Percentiles rank a stretch among this genome's conserved stretches.
These are phyloP conservation scores for Dipteronia dyeriana DNA, from an alignment of 345 rosid genomes.

Conservation along the genomic window DNA sequence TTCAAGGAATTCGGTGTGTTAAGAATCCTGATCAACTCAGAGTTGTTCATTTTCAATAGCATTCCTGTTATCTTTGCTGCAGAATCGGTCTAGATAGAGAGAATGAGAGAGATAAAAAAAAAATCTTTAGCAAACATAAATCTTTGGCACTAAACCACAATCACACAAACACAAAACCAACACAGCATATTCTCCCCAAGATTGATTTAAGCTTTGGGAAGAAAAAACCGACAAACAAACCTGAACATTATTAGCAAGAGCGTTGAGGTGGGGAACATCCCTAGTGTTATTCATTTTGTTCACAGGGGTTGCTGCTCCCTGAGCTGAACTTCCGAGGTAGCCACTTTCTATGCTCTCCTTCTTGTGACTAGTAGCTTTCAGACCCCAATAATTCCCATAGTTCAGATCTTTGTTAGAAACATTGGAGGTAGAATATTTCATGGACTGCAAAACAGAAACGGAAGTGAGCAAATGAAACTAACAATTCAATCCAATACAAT, in stretches of 20 bases:
- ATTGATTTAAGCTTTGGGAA: background rate
- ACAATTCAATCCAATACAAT: background rate
- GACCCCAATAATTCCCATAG: background rate
- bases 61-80: constrained; percentile 19
- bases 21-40: constrained; percentile 20
- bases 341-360: constrained; percentile 4
- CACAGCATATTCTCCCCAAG: background rate
- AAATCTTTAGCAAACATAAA: background rate
- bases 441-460: constrained; percentile 16
- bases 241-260: constrained; percentile 21
- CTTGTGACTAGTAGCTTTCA: constrained; percentile 8
- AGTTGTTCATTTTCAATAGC: constrained; percentile 24
- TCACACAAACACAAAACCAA: background rate
- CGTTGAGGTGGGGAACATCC: constrained; percentile 9
- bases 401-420: constrained; percentile 12
- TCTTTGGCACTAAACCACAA: background rate
- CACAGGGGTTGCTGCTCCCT: constrained; percentile 1
- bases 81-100: constrained; percentile 26
- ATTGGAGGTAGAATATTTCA: constrained; percentile 7
- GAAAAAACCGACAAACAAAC: constrained; percentile 11
- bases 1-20: constrained; percentile 17
- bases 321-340: background rate
- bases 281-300: constrained; percentile 4
- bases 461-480: constrained; percentile 3
- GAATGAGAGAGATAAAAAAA: background rate